Evolutionary conservation across 2,329 filamentous ascomycete species (phyloP), one percentile per base, ranked within the genome.

Genomic region (Colletotrichum trifolii): DNA sequence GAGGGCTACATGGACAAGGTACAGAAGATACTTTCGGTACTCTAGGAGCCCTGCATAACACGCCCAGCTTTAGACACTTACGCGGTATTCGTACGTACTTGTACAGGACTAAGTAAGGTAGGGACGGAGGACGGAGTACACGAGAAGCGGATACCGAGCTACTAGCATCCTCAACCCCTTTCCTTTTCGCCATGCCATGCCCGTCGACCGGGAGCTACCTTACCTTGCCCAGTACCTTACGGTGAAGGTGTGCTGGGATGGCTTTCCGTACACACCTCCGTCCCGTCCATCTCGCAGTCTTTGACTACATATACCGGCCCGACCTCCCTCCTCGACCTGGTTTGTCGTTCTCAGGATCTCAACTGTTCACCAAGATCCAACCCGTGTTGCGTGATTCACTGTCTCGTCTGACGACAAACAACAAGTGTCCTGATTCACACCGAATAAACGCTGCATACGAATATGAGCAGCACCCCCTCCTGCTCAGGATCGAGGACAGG

Each of bases 381-480:
- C 45, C 48, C 33, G 46, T 43, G 53, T 66, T 46, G 54, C 60
- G 39, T 66, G 54, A 66, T 60, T 15, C 34, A 11, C 40, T 38
- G 25, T 34, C 6, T 6, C 33, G 17, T 36, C 12, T 58, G 48
- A 54, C 58, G 58, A 54, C 50, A 39, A 50, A 61, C 34, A 12
- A 47, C 46, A 50, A 52, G 43, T 46, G 25, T 52, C 13, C 33
- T 43, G 39, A 52, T 53, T 50, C 52, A 35, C 33, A 43, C 58
- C 57, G 47, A 57, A 25, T 25, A 65, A 11, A 36, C 43, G 34
- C 38, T 58, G 33, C 25, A 38, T 49, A 64, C 54, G 64, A 68
- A 68, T 62, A 68, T 68, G 67, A 68, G 65, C 60, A 68, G 67
- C 61, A 36, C 57, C 67, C 61, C 58, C 59, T 48, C 56, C 64